Percentiles rank a stretch among this genome's conserved stretches.
These are phyloP conservation scores for Drechslerella stenobrocha DNA, from an alignment of 2,329 filamentous ascomycete genomes.

Conservation along the genomic window DNA sequence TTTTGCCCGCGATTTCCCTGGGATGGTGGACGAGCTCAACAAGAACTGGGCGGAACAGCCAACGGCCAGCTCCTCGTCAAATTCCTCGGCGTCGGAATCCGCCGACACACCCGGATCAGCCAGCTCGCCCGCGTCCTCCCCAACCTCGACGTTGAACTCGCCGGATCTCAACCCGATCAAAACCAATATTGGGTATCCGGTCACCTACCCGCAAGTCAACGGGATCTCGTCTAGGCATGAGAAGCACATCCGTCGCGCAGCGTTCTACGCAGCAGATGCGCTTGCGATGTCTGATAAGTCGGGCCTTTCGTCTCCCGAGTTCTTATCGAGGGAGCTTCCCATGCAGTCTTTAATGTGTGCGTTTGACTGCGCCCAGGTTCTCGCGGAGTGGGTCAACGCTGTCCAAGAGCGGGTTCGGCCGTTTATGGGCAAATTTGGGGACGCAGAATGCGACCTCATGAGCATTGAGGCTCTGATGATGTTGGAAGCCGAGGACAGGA, in stretches of 20 bases:
- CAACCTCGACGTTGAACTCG: slow-evolving; percentile 51
- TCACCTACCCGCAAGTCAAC: slow-evolving; percentile 51
- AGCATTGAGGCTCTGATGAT: slow-evolving; percentile 87
- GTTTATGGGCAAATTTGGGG: slow-evolving; percentile 82
- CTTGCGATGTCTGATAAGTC: slow-evolving; percentile 84
- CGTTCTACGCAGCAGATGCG: slow-evolving; percentile 90
- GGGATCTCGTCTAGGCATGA: slow-evolving; percentile 71
- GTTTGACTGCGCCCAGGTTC: slow-evolving; percentile 89
- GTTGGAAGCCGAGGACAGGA: slow-evolving; percentile 86
- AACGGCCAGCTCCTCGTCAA: slow-evolving; percentile 63
- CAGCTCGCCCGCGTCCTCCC: slow-evolving; percentile 52
- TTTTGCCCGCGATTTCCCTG: slow-evolving; percentile 91
- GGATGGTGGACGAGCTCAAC: slow-evolving; percentile 83
- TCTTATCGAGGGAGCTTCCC: slow-evolving; percentile 80
- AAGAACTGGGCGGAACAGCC: slow-evolving; percentile 72
- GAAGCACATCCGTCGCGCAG: slow-evolving; percentile 87
- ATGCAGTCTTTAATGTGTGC: slow-evolving; percentile 89
- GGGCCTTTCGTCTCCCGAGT: slow-evolving; percentile 75
- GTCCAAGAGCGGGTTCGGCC: slow-evolving; percentile 91
- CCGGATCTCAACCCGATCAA: slow-evolving; percentile 52
- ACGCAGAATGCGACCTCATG: slow-evolving; percentile 74
- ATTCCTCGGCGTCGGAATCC: slow-evolving; percentile 54
- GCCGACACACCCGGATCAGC: slow-evolving; percentile 54
- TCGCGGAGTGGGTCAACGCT: slow-evolving; percentile 91
- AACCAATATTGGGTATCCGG: slow-evolving; percentile 44